A percentile compares a stretch with the other conserved stretches of the same genome.
Evolutionary conservation across 345 rosid species (phyloP).

Genomic region (Salix purpurea): DNA sequence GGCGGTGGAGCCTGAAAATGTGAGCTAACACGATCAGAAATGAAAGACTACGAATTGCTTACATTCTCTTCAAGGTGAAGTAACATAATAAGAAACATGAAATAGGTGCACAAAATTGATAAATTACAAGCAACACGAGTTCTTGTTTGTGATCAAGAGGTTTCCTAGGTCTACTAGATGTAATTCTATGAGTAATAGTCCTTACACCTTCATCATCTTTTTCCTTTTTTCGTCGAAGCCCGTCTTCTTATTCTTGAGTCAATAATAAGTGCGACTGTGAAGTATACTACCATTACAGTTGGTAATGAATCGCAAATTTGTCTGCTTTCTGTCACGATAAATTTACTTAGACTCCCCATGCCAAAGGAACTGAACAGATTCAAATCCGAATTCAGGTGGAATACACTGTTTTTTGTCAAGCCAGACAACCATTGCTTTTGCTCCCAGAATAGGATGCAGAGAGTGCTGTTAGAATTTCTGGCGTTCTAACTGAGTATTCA

Average conservation of each 20-base stretch:
- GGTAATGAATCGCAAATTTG: background rate
- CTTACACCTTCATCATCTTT: background rate
- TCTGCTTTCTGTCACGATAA: background rate
- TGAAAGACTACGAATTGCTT: background rate
- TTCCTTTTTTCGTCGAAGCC: background rate
- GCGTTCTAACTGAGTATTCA: constrained; percentile 48
- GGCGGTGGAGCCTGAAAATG: background rate
- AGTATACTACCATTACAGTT: background rate
- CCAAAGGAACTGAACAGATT: constrained; percentile 45
- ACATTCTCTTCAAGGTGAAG: background rate
- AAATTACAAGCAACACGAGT: background rate
- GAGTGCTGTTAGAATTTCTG: background rate
- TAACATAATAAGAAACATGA: background rate
- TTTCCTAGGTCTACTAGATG: background rate
- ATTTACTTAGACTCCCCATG: constrained; percentile 36
- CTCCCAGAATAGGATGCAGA: constrained; percentile 65
- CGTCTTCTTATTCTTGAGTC: background rate
- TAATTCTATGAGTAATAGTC: background rate
- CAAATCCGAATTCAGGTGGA: constrained; percentile 61
- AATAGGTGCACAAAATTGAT: background rate
- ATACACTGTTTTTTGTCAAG: constrained; percentile 77
- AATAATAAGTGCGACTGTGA: background rate
- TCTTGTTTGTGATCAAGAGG: background rate
- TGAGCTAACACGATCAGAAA: background rate
- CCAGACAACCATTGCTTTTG: constrained; percentile 75